A percentile compares a stretch with the other conserved stretches of the same genome.
Conservation (phyloP, 2,329 filamentous ascomycete species). For the Leptodontidium sp. region DNA sequence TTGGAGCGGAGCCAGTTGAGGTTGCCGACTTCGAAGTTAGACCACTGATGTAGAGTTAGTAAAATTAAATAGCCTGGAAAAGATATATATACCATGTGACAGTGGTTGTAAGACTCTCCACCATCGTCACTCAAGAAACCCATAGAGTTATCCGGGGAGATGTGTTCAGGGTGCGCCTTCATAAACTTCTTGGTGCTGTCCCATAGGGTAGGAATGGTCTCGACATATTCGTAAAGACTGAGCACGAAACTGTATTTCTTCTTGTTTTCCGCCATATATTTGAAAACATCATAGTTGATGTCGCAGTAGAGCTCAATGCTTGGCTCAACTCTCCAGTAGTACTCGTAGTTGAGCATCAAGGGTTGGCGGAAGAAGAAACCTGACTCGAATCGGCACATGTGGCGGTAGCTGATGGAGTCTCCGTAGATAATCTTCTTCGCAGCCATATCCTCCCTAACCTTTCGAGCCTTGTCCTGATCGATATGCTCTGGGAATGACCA, state of each 20-base stretch:
- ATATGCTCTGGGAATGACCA: conserved; percentile 98
- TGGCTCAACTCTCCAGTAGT: conserved; percentile 99
- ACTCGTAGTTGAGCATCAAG: conserved; percentile 95
- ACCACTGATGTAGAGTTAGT: conserved; percentile 71
- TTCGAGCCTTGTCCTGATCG: conserved; percentile 90
- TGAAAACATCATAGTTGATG: conserved; percentile 94
- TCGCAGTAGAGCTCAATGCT: conserved; percentile 97
- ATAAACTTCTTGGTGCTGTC: conserved; percentile 96
- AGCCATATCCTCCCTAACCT: conserved; percentile 93
- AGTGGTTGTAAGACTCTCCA: conserved; percentile 93
- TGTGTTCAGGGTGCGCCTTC: conserved; percentile 86
- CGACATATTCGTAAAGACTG: conserved; percentile 94
- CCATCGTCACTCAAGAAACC: conserved; percentile 90
- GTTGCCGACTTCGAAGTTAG: conserved; percentile 97
- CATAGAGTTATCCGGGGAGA: conserved; percentile 86
- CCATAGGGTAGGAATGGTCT: conserved; percentile 95
- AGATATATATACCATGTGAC: conserved; percentile 81
- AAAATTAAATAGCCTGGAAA: neutral
- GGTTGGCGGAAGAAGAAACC: conserved; percentile 98
- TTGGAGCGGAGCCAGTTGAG: conserved; percentile 92
- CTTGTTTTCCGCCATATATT: conserved; percentile 91
- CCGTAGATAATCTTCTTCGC: conserved; percentile 97
- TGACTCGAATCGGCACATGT: conserved; percentile 99
- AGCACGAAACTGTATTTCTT: conserved; percentile 99
- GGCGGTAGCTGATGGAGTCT: conserved; percentile 94